phyloP scores from a whole-genome alignment of 345 rosid species.

The Capsella bursapastoris region DNA sequence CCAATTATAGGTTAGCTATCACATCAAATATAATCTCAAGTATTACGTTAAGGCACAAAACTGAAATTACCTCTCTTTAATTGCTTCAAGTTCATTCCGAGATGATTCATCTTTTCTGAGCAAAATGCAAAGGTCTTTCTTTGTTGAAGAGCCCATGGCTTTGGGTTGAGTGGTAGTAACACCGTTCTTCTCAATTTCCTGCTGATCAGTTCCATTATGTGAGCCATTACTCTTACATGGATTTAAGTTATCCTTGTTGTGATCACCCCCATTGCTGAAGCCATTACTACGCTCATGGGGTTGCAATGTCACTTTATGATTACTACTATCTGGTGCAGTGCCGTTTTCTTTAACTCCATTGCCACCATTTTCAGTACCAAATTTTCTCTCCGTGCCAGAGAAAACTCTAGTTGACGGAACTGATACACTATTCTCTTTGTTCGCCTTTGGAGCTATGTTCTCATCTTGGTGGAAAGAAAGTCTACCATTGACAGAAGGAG shows the following conservation, averaged over 20 bases:
- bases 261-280: slow-evolving; percentile 38
- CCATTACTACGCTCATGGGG: slow-evolving; percentile 29
- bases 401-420: slow-evolving; percentile 40
- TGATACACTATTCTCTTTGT: slow-evolving; percentile 51
- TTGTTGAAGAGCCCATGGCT: slow-evolving; percentile 45
- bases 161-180: slow-evolving; percentile 40
- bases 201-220: slow-evolving; percentile 41
- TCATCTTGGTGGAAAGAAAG: slow-evolving; percentile 51
- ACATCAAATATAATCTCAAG: not conserved
- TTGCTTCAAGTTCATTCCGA: slow-evolving; percentile 59
- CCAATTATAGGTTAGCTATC: slow-evolving; percentile 1
- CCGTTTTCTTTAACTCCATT: slow-evolving; percentile 42
- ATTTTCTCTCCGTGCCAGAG: slow-evolving; percentile 47
- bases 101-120: slow-evolving; percentile 67
- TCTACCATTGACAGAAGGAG: slow-evolving; percentile 55
- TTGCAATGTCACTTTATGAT: slow-evolving; percentile 17
- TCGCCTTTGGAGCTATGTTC: slow-evolving; percentile 48
- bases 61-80: slow-evolving; percentile 71
- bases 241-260: slow-evolving; percentile 44
- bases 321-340: slow-evolving; percentile 27
- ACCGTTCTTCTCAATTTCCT: slow-evolving; percentile 46
- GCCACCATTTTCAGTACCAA: slow-evolving; percentile 46
- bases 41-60: slow-evolving; percentile 27
- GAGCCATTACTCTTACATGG: slow-evolving; percentile 46
- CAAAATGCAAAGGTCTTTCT: slow-evolving; percentile 58